Evolutionary conservation across 2,329 filamentous ascomycete genomes (phyloP).

Genomic region (Xylariaceae sp.): DNA sequence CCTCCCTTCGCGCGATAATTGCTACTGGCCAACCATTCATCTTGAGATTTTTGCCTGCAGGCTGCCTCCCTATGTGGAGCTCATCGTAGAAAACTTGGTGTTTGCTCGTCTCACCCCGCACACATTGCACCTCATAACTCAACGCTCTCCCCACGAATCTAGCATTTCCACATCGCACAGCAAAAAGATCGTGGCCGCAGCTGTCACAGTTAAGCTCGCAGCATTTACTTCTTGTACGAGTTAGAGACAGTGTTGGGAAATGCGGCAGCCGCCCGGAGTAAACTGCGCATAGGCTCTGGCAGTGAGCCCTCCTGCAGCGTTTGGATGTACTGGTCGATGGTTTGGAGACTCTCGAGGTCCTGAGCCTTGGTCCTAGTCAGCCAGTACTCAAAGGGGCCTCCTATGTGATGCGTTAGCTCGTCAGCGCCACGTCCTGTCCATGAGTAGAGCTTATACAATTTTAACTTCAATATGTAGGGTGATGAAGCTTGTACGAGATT

Average conservation of each 20-base stretch:
- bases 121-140: too few species aligned
- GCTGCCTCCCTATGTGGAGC: too few species aligned
- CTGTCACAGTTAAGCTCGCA: constrained; percentile 58
- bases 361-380: constrained; percentile 49
- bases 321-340: constrained; percentile 47
- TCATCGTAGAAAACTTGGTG: too few species aligned
- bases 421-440: constrained; percentile 3
- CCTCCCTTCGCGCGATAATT: too few species aligned
- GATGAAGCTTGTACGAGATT: neutral
- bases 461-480: too few species aligned
- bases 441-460: neutral
- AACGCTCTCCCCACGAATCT: too few species aligned
- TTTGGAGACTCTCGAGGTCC: constrained; percentile 41
- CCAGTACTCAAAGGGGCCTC: constrained; percentile 55
- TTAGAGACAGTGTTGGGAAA: constrained; percentile 41
- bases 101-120: too few species aligned
- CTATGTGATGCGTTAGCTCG: constrained; percentile 31
- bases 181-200: constrained; percentile 44
- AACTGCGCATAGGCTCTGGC: constrained; percentile 44
- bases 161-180: neutral
- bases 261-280: constrained; percentile 43
- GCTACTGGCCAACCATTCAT: too few species aligned
- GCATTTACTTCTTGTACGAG: constrained; percentile 47
- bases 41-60: too few species aligned
- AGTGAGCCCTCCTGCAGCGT: constrained; percentile 45